phyloP scores from a whole-genome alignment of 2,329 filamentous ascomycete genomes.

The Epichloe aotearoae region DNA sequence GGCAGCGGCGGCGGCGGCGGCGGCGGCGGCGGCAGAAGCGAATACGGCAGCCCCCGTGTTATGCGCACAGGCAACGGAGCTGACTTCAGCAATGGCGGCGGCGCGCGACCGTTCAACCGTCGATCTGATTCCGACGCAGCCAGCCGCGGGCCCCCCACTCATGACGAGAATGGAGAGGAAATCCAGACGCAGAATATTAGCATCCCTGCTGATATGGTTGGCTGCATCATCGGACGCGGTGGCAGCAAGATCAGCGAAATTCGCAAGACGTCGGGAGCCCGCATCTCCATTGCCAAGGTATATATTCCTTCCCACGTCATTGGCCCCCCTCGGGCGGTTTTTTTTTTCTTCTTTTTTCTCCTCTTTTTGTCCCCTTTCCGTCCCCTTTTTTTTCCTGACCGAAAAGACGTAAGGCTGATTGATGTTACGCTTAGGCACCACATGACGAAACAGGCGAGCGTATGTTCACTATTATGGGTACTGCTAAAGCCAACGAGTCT shows the following conservation, averaged over 20 bases:
- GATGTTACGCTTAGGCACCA: conserved; percentile 42
- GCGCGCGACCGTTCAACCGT: conserved; percentile 53
- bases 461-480: conserved; percentile 99
- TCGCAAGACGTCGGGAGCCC: conserved; percentile 86
- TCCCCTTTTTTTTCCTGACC: too few relatives aligned
- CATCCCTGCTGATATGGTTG: conserved; percentile 98
- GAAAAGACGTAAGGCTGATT: background rate
- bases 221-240: conserved; percentile 92
- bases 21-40: conserved; percentile 23
- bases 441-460: conserved; percentile 96
- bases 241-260: conserved; percentile 99
- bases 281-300: conserved; percentile 93
- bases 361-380: background rate
- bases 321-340: background rate
- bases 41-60: conserved; percentile 55
- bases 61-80: conserved; percentile 95
- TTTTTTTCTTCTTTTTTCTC: too few relatives aligned
- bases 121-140: conserved; percentile 75
- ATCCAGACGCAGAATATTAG: conserved; percentile 99
- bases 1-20: conserved; percentile 19
- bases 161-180: conserved; percentile 93
- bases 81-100: conserved; percentile 80
- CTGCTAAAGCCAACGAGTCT: conserved; percentile 84
- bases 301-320: conserved; percentile 7
- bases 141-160: conserved; percentile 68